phyloP scores from a whole-genome alignment of 163 green algal species.

The Scenedesmus sp. region DNA sequence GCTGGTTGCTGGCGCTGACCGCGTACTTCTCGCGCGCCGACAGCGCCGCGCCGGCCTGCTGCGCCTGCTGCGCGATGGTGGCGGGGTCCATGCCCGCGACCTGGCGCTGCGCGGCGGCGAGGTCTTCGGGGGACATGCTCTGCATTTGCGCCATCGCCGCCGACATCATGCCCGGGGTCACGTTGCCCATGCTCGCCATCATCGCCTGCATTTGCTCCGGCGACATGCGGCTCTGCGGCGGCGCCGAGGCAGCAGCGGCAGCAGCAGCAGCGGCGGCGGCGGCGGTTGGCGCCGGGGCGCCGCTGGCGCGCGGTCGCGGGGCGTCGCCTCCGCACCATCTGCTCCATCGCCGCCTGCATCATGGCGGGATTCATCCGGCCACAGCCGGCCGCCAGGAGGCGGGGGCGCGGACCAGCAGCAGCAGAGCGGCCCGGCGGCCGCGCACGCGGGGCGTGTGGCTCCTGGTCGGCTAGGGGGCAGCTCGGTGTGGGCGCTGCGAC shows the following conservation, averaged over 20 bases:
- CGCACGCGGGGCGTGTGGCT: too few relatives aligned
- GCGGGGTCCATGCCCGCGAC: conserved; percentile 54
- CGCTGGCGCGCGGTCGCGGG: neutral
- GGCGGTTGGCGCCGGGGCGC: neutral
- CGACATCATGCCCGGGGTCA: conserved; percentile 58
- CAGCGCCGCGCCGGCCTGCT: conserved; percentile 45
- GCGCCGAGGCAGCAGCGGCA: neutral
- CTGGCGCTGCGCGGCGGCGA: conserved; percentile 60
- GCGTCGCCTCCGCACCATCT: conserved; percentile 22
- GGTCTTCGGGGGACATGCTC: conserved; percentile 64
- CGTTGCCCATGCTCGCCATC: conserved; percentile 49
- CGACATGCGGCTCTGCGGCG: conserved; percentile 25
- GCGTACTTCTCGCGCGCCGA: conserved; percentile 53
- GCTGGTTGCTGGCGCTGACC: conserved; percentile 52
- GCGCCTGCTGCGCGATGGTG: conserved; percentile 42
- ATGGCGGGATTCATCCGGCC: conserved; percentile 38
- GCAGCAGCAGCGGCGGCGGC: too few relatives aligned
- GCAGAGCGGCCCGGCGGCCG: too few relatives aligned
- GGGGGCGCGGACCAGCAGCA: too few relatives aligned
- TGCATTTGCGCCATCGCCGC: conserved; percentile 53
- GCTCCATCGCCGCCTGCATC: conserved; percentile 42
- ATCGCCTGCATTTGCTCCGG: conserved; percentile 45
- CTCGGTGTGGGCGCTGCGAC: too few relatives aligned
- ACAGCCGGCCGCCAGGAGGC: too few relatives aligned
- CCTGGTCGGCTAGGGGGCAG: too few relatives aligned